phyloP scores from a whole-genome alignment of 73 alveolate genomes.

The Tetrahymena elliotti region DNA sequence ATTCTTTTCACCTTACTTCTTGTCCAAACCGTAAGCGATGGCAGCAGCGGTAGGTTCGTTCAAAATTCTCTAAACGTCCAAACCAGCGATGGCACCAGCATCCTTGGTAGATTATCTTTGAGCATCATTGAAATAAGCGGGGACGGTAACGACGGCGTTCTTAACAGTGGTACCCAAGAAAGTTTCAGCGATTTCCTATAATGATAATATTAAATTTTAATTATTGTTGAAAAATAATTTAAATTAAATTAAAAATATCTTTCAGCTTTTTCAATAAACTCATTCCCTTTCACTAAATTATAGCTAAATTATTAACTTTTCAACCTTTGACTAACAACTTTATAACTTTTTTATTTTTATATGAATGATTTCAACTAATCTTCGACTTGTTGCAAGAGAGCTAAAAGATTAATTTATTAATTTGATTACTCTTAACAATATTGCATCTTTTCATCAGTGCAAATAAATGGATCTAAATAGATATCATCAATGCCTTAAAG shows the following conservation, averaged over 20 bases:
- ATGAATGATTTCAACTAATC: background rate
- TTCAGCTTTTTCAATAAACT: background rate
- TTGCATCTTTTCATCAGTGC: background rate
- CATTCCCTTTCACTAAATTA: background rate
- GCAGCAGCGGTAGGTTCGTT: conserved; percentile 96
- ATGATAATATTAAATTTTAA: background rate
- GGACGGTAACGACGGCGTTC: conserved; percentile 72
- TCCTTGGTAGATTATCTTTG: conserved; percentile 94
- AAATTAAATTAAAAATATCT: background rate
- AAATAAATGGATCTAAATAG: too few species aligned
- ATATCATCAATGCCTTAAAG: too few species aligned
- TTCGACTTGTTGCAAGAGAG: background rate
- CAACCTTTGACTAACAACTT: too few species aligned
- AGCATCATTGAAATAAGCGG: conserved; percentile 93
- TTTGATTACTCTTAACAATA: too few species aligned
- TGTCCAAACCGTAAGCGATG: conserved; percentile 79
- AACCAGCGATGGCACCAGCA: conserved; percentile 81
- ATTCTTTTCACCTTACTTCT: conserved; percentile 53
- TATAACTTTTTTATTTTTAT: too few species aligned
- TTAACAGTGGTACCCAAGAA: conserved; percentile 87
- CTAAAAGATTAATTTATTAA: background rate
- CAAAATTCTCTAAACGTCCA: conserved; percentile 66
- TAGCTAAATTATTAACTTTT: too few species aligned
- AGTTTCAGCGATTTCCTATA: conserved; percentile 79
- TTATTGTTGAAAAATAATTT: background rate